A percentile compares a stretch with the other conserved stretches of the same genome.
Conservation (phyloP, 78 protist genomes). For the Dictyostelium purpureum region DNA sequence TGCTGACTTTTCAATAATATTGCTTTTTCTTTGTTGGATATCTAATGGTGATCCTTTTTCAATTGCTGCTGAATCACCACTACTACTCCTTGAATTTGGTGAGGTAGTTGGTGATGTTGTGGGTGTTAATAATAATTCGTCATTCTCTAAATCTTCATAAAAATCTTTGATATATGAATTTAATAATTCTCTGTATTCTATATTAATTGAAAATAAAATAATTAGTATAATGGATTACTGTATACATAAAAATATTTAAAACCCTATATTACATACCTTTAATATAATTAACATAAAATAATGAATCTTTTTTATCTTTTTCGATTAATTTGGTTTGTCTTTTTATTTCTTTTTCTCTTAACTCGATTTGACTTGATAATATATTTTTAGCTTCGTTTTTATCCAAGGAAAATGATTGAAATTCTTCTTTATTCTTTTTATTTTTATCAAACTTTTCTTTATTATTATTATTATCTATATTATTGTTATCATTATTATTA, state of each 20-base stretch:
- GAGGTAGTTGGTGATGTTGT: not conserved
- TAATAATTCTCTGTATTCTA: constrained; percentile 47
- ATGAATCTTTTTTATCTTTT: constrained; percentile 64
- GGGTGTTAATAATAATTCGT: not conserved
- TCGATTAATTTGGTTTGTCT: constrained; percentile 59
- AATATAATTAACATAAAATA: constrained; percentile 26
- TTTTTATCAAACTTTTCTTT: not conserved
- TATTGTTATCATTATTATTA: not conserved
- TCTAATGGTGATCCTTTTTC: not conserved
- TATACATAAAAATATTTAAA: not conserved
- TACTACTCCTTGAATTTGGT: not conserved
- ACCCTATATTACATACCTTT: constrained; percentile 17
- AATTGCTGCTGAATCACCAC: not conserved
- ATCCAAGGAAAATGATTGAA: not conserved
- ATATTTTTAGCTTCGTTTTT: constrained; percentile 40
- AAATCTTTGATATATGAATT: constrained; percentile 56
- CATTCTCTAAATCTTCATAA: constrained; percentile 39
- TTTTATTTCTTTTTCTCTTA: constrained; percentile 61
- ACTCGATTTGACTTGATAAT: constrained; percentile 34
- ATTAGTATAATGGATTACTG: not conserved
- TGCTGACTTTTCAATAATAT: constrained; percentile 18
- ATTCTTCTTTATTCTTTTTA: not conserved
- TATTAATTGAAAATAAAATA: not conserved
- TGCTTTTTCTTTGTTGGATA: not conserved
- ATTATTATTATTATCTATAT: not conserved